Base-by-base conservation (phyloP, 2,329 filamentous ascomycete species). In the Talaromyces sp. region DNA sequence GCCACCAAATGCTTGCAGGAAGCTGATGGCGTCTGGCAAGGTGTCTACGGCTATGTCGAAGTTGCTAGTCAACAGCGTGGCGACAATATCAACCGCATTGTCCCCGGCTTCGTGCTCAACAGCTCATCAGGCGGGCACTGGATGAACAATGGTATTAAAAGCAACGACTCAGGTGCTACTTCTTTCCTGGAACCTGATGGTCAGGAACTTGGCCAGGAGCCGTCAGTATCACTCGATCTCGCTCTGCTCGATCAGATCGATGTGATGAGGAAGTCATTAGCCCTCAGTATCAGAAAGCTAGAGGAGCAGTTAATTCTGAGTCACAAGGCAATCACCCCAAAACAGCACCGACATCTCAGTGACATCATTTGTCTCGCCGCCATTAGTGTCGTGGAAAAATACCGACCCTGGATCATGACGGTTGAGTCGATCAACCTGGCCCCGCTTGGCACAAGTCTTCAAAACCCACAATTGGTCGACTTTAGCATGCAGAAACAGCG, bases 1-100 rank as follows among this genome's bases (percentile, higher is more conserved):
- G 90, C 93, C 63, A 89, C 95, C 58, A 99, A 99, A 74, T 99
- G 95, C 70, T 77, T 98, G 65, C 91, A 96, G 72, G 95, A 99
- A 78, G 95, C 95, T n/a, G 95, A 99, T 64, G 95, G 95, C 54
- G 93, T 99, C 24, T 82, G 98, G 60, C 85, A 95, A 58, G 93
- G 93, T 5, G 93, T 99, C 6, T 96, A 93, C 74, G 95, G 91
- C 71, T 99, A 96, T 73, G 93, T 98, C 38, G 93, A 98, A 72
- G 90, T 98, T 53, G 95, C 95, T 17, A 87, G 91, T 67, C 91
- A 96, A 73, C 95, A 98, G 74, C 85, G 93, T 60, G 93, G 93
- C 60, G 93, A 97, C 71, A 90, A 95, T 46, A 96, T 98, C 58
- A 91, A 91, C 17, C 87, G 95, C n/a, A 82, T 98, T 2, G 89